Percentiles rank a stretch among this genome's conserved stretches.
Conservation (phyloP, 768 basidiomycete species). For the Trametes gibbosa region DNA sequence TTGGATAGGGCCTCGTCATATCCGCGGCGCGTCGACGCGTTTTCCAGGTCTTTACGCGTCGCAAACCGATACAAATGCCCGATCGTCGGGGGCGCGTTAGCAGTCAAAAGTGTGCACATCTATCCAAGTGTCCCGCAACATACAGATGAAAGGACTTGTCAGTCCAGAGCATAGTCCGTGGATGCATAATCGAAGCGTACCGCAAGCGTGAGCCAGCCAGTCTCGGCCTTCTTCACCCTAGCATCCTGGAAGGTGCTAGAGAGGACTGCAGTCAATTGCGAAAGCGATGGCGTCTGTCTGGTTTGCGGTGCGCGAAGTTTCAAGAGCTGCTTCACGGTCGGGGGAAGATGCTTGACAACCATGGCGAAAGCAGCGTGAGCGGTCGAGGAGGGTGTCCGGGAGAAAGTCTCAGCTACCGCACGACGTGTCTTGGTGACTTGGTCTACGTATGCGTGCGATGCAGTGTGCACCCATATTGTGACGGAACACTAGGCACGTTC, state of each 20-base stretch:
- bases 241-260: constrained; percentile 65
- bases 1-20: constrained; percentile 60
- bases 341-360: constrained; percentile 51
- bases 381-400: neutral
- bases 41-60: constrained; percentile 46
- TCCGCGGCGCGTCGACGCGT: constrained; percentile 40
- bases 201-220: constrained; percentile 79
- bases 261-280: constrained; percentile 55
- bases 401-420: neutral
- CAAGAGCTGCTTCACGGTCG: constrained; percentile 68
- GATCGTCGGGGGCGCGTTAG: constrained; percentile 76
- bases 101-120: constrained; percentile 82
- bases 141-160: neutral
- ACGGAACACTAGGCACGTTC: constrained; percentile 1
- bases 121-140: constrained; percentile 27
- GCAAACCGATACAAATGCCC: constrained; percentile 81
- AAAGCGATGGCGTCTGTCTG: constrained; percentile 52
- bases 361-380: neutral
- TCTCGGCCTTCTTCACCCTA: constrained; percentile 58
- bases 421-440: neutral
- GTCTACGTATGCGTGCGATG: neutral
- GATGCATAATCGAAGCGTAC: no score
- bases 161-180: no score
- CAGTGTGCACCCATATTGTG: no score
- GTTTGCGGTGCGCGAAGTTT: constrained; percentile 63